Base-by-base conservation (phyloP, 1,139 yeast genomes). In the Kluyveromyces marxianus region DNA sequence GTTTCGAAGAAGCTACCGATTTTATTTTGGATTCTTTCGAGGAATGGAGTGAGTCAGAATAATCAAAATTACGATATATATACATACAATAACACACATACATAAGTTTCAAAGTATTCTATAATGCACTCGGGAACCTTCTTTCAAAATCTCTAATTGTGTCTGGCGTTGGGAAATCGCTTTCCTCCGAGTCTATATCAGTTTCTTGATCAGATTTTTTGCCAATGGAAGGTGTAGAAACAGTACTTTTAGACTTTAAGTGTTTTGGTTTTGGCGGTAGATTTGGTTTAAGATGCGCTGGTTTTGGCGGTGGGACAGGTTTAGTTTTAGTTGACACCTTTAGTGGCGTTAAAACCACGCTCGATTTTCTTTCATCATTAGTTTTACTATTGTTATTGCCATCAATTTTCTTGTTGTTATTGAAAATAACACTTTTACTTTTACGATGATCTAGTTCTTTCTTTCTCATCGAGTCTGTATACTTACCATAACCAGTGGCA, bases 1-100 rank as follows among this genome's bases (percentile, higher is more conserved):
- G 89, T 58, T 85, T 86, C 55, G 89, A 85, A 45, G 97, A 89
- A 62, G 88, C 90, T 1, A 74, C 84, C 24, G 96, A 86, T 58
- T 88, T 87, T 60, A 76, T 88, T 33, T 70, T 85, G 52, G 96
- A 88, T 58, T 77, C 90, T 3, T 70, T 87, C 50, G 73, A 69
- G 47, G 72, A 68, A 36, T 68, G 67, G 67, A 60, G 65, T 49
- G 67, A 62, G 44, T 55, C 59, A n/a, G 67, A 62, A 42, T 59
- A 40, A 27, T 25, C 24, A 14, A 31, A 39, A 40, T 24, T 8
- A 4, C 30, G 25, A 35, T 35, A 32, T 32, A 32, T 10, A 32
- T n/a, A 32, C 21, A 33, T 33, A n/a, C 14, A 33, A 33, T n/a
- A 33, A 6, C 35, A 33, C 24, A 10, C 32, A 31, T 32, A 33